Evolutionary conservation across 2,329 filamentous ascomycete species (phyloP).

Genomic region (Rutstroemia sp.): DNA sequence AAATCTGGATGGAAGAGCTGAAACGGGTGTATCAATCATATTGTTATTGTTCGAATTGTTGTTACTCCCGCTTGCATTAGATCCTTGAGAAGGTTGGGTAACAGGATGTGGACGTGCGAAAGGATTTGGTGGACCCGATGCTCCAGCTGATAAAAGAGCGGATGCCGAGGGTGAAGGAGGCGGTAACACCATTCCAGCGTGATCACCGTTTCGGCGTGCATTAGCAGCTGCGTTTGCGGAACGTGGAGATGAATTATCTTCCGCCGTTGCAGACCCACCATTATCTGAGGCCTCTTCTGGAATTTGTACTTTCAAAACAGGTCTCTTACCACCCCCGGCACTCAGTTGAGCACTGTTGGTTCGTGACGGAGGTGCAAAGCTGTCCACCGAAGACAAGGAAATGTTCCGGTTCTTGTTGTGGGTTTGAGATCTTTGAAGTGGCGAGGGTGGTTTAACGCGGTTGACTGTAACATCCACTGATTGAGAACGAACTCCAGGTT

Average conservation of each 20-base stretch:
- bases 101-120: conserved; percentile 83
- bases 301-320: conserved; percentile 87
- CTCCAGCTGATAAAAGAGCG: conserved; percentile 80
- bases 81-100: conserved; percentile 36
- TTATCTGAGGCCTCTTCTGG: conserved; percentile 82
- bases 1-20: conserved; percentile 85
- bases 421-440: conserved; percentile 41
- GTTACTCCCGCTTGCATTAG: conserved; percentile 31
- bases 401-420: conserved; percentile 39
- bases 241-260: conserved; percentile 51
- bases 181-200: conserved; percentile 66
- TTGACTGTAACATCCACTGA: conserved; percentile 56
- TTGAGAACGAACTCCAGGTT: conserved; percentile 43
- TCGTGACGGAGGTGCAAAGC: conserved; percentile 64
- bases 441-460: conserved; percentile 47
- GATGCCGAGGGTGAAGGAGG: conserved; percentile 81
- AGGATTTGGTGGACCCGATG: conserved; percentile 87
- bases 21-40: conserved; percentile 77
- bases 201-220: conserved; percentile 22
- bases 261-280: conserved; percentile 57
- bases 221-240: conserved; percentile 22
- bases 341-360: conserved; percentile 64
- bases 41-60: conserved; percentile 34
- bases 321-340: conserved; percentile 57
- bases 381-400: conserved; percentile 47